Evolutionary conservation across 164 flowering plant species (phyloP), one percentile per base, ranked within the genome.

Genomic region (Macadamia tetraphylla): DNA sequence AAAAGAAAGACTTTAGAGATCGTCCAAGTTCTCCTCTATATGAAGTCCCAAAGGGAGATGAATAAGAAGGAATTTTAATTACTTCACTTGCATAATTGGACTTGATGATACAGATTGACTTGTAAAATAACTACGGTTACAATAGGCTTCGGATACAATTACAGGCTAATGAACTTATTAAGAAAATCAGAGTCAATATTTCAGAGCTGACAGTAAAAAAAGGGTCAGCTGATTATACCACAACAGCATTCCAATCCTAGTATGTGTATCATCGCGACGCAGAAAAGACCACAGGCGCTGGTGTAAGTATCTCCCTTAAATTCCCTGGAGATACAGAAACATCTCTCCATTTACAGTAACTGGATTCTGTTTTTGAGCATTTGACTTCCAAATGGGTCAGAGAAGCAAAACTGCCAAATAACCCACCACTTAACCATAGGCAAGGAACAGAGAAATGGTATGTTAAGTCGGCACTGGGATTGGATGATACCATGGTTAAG

Each of bases 401-500:
- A 44, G 29, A 30, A 65, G 72, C 66, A 75, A 65, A 44, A 52
- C 29, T 23, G 62, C 9, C 68, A 62, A 43, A 65, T 65, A 60
- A 65, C 70, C n/a, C 9, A 44, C 61, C 68, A 57, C 75, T 51
- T 9, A 12, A 14, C n/a, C 65, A 1, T 10, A 0, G 23, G 15
- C 29, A 1, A 23, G 49, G 29, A 12, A 29, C 11, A 31, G 40
- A 46, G 48, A 65, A 44, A 10, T 61, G 18, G 23, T 46, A 62
- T 17, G 57, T 64, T 23, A 60, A 74, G n/a, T 15, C 5, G 57
- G 9, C 51, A 9, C 51, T 46, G 51, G 51, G 12, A 46, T 46
- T 46, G 12, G 13, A 3, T 1, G 40, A 2, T 2, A 35, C 40
- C 40, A 35, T 35, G 40, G 3, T 35, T 35, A 35, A 35, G 3